These are phyloP conservation scores for Termitomyces sp. DNA, from an alignment of 768 basidiomycete genomes.

Conservation along the genomic window DNA sequence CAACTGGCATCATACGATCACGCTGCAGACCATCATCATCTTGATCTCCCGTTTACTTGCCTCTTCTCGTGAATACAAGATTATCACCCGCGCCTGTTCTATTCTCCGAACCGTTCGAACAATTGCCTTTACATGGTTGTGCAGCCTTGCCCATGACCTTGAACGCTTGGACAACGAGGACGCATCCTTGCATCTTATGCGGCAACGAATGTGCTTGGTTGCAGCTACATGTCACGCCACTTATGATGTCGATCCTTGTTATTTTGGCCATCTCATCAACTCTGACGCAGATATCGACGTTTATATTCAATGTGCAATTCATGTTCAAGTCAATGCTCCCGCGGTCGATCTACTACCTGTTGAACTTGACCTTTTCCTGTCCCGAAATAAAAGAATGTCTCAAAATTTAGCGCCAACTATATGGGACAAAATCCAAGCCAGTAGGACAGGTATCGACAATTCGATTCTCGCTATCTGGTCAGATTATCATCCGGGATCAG, in stretches of 20 bases:
- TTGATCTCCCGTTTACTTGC: constrained; percentile 34
- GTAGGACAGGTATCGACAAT: constrained; percentile 7
- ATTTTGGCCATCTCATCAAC: constrained; percentile 13
- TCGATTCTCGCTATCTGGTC: constrained; percentile 15
- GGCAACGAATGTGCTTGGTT: constrained; percentile 2
- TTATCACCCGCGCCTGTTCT: constrained; percentile 16
- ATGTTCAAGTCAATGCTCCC: constrained; percentile 23
- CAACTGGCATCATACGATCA: constrained; percentile 37
- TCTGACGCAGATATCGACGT: constrained; percentile 19
- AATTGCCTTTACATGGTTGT: constrained; percentile 6
- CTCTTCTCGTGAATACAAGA: background rate
- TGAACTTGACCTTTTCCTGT: constrained; percentile 18
- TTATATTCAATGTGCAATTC: constrained; percentile 20
- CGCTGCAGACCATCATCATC: constrained; percentile 29
- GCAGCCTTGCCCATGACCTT: background rate
- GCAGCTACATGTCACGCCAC: constrained; percentile 8
- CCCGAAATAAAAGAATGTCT: constrained; percentile 28
- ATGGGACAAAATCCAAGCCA: background rate
- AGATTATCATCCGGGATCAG: constrained; percentile 9
- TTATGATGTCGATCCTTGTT: constrained; percentile 21
- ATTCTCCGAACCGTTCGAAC: constrained; percentile 23
- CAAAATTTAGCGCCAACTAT: constrained; percentile 17
- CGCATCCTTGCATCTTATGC: background rate
- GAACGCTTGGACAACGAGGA: constrained; percentile 6
- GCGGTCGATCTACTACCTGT: background rate